phyloP scores from a whole-genome alignment of 371 early-diverging fungal species.

The Capillidium rhysosporum region DNA sequence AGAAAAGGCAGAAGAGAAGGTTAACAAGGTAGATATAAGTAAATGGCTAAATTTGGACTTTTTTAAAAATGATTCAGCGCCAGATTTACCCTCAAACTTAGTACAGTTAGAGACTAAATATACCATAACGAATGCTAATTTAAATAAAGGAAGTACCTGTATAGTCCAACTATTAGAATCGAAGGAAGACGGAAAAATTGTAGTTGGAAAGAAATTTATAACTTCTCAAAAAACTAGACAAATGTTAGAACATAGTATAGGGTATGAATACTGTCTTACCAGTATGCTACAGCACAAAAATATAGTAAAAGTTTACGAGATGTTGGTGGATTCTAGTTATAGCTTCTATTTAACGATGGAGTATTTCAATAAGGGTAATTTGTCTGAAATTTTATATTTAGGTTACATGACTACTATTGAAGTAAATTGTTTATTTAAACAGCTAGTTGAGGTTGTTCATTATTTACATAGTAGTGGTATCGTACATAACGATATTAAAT shows the following conservation, averaged over 20 bases:
- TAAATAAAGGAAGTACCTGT: too few species aligned
- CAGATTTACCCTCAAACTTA: too few species aligned
- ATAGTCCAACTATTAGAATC: too few species aligned
- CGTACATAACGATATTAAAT: not conserved
- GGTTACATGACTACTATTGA: not conserved
- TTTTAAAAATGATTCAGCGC: too few species aligned
- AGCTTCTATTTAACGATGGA: not conserved
- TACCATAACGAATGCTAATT: too few species aligned
- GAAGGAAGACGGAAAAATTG: too few species aligned
- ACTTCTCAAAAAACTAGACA: not conserved
- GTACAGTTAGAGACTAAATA: too few species aligned
- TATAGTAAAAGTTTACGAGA: conserved; percentile 1
- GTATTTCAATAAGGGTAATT: conserved; percentile 11
- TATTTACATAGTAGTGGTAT: not conserved
- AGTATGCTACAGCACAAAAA: not conserved
- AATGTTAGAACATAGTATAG: not conserved
- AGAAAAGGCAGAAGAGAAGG: too few species aligned
- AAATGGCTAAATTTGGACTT: too few species aligned
- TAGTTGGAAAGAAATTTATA: too few species aligned
- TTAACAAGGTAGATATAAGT: too few species aligned
- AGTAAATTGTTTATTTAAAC: not conserved
- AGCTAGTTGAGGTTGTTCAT: not conserved
- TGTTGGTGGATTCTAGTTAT: not conserved
- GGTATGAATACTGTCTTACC: not conserved
- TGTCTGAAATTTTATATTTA: conserved; percentile 16